Percentiles rank a stretch among this genome's conserved stretches.
Conservation (phyloP, 2,329 filamentous ascomycete species). For the Metarhizium anisopliae region DNA sequence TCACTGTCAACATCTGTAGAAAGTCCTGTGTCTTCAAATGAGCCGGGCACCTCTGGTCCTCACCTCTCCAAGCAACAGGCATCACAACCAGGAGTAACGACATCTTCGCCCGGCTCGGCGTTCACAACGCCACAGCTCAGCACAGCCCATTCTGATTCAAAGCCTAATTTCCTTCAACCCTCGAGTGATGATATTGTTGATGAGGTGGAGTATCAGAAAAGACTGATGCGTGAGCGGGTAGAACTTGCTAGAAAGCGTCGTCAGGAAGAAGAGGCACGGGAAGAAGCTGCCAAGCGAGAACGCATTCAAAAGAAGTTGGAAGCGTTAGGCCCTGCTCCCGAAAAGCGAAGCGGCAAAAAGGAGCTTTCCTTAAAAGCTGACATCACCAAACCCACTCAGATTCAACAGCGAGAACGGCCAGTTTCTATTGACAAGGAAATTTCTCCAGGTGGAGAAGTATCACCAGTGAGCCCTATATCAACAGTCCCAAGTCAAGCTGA, state of each 20-base stretch:
- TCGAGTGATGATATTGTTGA: slow-evolving; percentile 32
- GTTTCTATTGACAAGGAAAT: slow-evolving; percentile 10
- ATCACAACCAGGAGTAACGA: slow-evolving; percentile 18
- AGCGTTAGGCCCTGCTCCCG: slow-evolving; percentile 56
- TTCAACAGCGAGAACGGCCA: slow-evolving; percentile 23
- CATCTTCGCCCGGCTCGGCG: slow-evolving; percentile 33
- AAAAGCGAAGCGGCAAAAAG: slow-evolving; percentile 49
- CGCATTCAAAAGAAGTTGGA: slow-evolving; percentile 65
- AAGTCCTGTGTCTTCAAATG: slow-evolving; percentile 36
- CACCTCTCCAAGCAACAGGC: slow-evolving; percentile 18
- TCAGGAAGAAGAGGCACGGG: slow-evolving; percentile 59
- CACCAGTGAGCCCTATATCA: not conserved
- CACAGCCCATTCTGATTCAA: slow-evolving; percentile 17
- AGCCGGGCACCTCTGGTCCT: slow-evolving; percentile 6
- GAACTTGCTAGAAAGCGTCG: slow-evolving; percentile 61
- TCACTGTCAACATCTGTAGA: slow-evolving; percentile 43
- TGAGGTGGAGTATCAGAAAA: slow-evolving; percentile 57
- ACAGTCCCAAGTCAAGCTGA: not conserved
- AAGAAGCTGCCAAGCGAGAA: slow-evolving; percentile 63
- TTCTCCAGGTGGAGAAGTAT: not conserved
- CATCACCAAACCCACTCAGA: slow-evolving; percentile 22
- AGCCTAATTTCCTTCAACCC: slow-evolving; percentile 21
- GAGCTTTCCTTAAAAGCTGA: slow-evolving; percentile 33
- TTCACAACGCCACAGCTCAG: slow-evolving; percentile 31
- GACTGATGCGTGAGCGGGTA: slow-evolving; percentile 62